These are phyloP conservation scores for Arthrobotrys musiformis DNA, from an alignment of 2,329 filamentous ascomycete species.

Conservation along the genomic window DNA sequence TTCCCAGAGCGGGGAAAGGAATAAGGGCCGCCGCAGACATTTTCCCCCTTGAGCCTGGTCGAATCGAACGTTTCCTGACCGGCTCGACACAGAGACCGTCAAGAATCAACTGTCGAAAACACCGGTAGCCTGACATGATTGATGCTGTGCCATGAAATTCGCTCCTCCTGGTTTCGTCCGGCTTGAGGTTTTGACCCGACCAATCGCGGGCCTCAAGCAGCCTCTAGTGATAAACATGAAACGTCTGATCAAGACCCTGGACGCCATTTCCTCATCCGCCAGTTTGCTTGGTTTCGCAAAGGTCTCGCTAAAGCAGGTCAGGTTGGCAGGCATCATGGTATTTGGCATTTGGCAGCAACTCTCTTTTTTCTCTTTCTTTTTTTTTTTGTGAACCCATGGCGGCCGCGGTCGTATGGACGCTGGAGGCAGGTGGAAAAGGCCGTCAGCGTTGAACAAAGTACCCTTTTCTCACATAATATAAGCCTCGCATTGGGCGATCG, in stretches of 20 bases:
- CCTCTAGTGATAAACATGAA: constrained; percentile 52
- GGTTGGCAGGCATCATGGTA: constrained; percentile 19
- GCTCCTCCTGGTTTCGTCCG: constrained; percentile 48
- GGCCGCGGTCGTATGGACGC: background rate
- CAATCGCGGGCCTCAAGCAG: constrained; percentile 40
- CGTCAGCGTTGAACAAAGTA: background rate
- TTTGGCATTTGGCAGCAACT: constrained; percentile 11
- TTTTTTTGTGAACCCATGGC: constrained; percentile 10
- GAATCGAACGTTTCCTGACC: constrained; percentile 5
- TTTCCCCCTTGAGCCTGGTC: constrained; percentile 8
- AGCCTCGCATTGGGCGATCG: constrained; percentile 41
- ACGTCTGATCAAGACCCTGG: constrained; percentile 55
- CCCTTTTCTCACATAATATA: background rate
- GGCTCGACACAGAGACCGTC: constrained; percentile 9
- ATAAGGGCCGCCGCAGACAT: constrained; percentile 49
- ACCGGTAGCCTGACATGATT: constrained; percentile 48
- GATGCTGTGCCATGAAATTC: constrained; percentile 45
- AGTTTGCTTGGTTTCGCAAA: constrained; percentile 46
- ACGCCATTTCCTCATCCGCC: constrained; percentile 50
- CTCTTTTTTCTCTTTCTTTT: too few species aligned
- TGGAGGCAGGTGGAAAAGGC: background rate
- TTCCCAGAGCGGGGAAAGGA: constrained; percentile 16
- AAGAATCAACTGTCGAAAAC: background rate
- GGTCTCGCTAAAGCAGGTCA: constrained; percentile 41
- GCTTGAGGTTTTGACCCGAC: constrained; percentile 18